Conservation (phyloP, 2,329 filamentous ascomycete genomes). For the Fusarium pseudograminearum region DNA sequence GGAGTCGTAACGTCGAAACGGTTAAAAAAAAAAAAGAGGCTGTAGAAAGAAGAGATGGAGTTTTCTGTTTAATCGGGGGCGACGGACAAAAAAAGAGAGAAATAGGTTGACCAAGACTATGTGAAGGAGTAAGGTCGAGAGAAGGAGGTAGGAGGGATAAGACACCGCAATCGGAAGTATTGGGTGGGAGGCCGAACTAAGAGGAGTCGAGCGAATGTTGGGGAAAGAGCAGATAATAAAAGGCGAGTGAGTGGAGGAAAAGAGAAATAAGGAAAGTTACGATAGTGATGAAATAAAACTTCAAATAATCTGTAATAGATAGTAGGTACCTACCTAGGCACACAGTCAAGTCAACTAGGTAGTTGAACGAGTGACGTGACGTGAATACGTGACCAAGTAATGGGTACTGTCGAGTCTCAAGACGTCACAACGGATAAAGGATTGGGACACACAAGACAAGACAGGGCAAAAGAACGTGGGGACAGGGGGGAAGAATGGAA, state of each 20-base stretch:
- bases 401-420: neutral
- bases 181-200: slow-evolving; percentile 13
- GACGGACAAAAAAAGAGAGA: neutral
- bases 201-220: slow-evolving; percentile 9
- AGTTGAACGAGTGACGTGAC: slow-evolving; percentile 10
- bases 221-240: slow-evolving; percentile 18
- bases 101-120: neutral
- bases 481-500: neutral
- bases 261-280: neutral
- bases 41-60: slow-evolving; percentile 6
- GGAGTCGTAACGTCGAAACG: slow-evolving; percentile 17
- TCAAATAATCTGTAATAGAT: slow-evolving; percentile 12
- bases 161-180: slow-evolving; percentile 28
- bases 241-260: slow-evolving; percentile 11
- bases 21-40: neutral
- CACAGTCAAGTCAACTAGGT: neutral
- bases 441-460: neutral
- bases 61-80: neutral
- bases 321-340: too few species aligned
- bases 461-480: neutral
- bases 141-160: slow-evolving; percentile 8
- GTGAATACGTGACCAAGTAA: slow-evolving; percentile 11
- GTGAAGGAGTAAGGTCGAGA: neutral
- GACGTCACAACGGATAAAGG: neutral
- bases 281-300: neutral